Conservation (phyloP, 202 grass and related monocot genomes). For the Dendrocalamus latiflorus region DNA sequence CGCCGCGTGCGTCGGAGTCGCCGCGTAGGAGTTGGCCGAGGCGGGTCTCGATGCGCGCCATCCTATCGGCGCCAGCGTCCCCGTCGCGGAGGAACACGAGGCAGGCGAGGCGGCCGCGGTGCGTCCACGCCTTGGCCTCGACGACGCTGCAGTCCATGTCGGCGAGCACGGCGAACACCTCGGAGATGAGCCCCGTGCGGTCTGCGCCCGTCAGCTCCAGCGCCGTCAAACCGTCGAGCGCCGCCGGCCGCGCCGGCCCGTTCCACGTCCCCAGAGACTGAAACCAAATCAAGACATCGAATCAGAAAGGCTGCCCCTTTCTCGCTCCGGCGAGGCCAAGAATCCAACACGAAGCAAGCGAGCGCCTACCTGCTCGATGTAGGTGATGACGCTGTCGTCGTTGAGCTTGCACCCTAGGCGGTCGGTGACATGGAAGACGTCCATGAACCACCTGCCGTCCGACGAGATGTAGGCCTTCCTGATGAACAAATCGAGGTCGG, state of each 20-base stretch:
- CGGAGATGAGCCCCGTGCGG: constrained; percentile 78
- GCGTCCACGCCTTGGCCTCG: constrained; percentile 68
- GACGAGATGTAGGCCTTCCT: constrained; percentile 93
- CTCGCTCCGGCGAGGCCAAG: not conserved
- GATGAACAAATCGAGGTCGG: constrained; percentile 75
- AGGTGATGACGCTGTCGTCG: constrained; percentile 66
- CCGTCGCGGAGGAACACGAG: constrained; percentile 52
- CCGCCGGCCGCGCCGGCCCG: constrained; percentile 28
- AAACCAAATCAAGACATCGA: not conserved
- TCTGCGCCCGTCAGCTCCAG: constrained; percentile 77
- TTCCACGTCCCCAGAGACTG: constrained; percentile 74
- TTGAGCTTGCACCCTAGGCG: constrained; percentile 72
- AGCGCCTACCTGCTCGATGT: constrained; percentile 58
- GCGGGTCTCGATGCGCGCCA: constrained; percentile 52
- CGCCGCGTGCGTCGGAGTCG: constrained; percentile 12
- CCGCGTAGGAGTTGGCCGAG: constrained; percentile 63
- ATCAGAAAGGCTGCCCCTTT: not conserved
- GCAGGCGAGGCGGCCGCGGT: constrained; percentile 69
- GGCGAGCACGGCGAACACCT: constrained; percentile 86
- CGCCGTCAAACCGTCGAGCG: constrained; percentile 46
- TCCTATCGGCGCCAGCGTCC: constrained; percentile 2
- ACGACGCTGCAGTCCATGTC: constrained; percentile 68
- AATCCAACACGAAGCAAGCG: not conserved
- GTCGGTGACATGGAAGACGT: constrained; percentile 96
- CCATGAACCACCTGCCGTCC: constrained; percentile 96